Percentiles rank a stretch among this genome's conserved stretches.
phyloP scores from a whole-genome alignment of 208 protist species.

The Leptomonas seymouri region DNA sequence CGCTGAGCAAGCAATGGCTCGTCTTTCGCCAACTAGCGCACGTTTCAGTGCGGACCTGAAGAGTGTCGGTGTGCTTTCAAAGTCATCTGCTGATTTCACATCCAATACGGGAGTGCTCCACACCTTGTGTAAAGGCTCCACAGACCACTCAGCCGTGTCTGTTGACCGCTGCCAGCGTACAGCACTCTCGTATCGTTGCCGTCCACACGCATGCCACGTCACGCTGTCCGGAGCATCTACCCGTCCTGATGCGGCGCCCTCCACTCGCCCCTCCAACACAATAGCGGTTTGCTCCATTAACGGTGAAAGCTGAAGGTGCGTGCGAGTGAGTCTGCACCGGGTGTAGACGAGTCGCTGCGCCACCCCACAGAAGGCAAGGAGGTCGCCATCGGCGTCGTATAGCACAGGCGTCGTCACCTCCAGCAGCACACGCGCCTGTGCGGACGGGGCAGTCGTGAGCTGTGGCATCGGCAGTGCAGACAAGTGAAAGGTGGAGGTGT shows the following conservation, averaged over 20 bases:
- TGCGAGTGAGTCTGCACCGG: slow-evolving; percentile 28
- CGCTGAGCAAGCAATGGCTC: background rate
- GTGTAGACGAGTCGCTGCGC: slow-evolving; percentile 42
- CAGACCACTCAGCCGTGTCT: slow-evolving; percentile 12
- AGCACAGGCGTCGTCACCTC: slow-evolving; percentile 34
- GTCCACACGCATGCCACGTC: slow-evolving; percentile 22
- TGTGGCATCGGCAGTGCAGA: background rate
- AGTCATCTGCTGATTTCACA: background rate
- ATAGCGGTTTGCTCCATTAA: slow-evolving; percentile 14
- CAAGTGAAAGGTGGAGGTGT: slow-evolving; percentile 20
- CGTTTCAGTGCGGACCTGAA: background rate
- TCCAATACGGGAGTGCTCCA: background rate
- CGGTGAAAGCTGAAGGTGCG: slow-evolving; percentile 4
- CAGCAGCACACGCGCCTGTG: slow-evolving; percentile 32
- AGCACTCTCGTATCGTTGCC: slow-evolving; percentile 22
- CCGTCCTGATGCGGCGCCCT: slow-evolving; percentile 6
- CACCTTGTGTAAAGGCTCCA: slow-evolving; percentile 17
- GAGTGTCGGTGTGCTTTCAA: background rate
- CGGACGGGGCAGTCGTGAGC: background rate
- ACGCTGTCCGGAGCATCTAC: background rate
- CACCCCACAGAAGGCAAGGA: slow-evolving; percentile 40
- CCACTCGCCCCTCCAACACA: slow-evolving; percentile 20
- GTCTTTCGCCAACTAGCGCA: background rate
- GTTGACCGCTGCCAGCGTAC: background rate
- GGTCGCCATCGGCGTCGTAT: slow-evolving; percentile 33